Evolutionary conservation across 2,329 filamentous ascomycete genomes (phyloP).

Genomic region (Ceratocystis diversiconidia): DNA sequence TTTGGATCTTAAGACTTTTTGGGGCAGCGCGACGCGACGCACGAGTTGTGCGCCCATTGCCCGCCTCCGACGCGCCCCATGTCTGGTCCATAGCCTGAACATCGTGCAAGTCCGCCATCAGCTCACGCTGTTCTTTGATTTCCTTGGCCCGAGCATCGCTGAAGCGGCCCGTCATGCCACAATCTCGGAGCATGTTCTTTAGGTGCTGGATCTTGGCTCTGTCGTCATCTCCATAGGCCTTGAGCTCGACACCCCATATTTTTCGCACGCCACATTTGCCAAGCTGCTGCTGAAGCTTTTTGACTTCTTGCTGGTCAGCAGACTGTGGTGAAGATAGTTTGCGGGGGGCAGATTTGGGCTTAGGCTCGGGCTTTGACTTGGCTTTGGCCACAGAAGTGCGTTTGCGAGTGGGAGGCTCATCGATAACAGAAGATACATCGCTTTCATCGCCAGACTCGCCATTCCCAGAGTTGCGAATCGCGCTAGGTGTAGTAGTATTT

Average conservation of each 20-base stretch:
- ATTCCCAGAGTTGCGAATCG: slow-evolving; percentile 19
- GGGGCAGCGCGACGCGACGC: slow-evolving; percentile 24
- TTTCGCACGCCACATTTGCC: slow-evolving; percentile 86
- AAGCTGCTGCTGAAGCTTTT: slow-evolving; percentile 73
- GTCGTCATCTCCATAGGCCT: slow-evolving; percentile 52
- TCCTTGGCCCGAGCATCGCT: slow-evolving; percentile 69
- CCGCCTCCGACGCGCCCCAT: slow-evolving; percentile 47
- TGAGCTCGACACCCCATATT: slow-evolving; percentile 77
- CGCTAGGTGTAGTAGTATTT: slow-evolving; percentile 6
- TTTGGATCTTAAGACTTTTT: slow-evolving; percentile 21
- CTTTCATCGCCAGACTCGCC: slow-evolving; percentile 25
- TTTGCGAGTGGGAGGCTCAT: slow-evolving; percentile 48
- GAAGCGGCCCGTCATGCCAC: slow-evolving; percentile 80
- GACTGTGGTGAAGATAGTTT: not conserved
- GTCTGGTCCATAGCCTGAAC: slow-evolving; percentile 67
- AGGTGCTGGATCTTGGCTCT: slow-evolving; percentile 75
- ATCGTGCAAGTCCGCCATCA: slow-evolving; percentile 69
- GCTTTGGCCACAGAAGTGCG: slow-evolving; percentile 17
- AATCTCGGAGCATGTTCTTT: slow-evolving; percentile 60
- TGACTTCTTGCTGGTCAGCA: slow-evolving; percentile 64
- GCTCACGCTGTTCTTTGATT: slow-evolving; percentile 77
- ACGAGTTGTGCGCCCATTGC: slow-evolving; percentile 29
- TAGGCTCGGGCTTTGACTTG: slow-evolving; percentile 26
- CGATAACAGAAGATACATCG: slow-evolving; percentile 62
- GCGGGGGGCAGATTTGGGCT: slow-evolving; percentile 24